These are phyloP conservation scores for Lachancea kluyveri DNA, from an alignment of 805 yeast genomes.

Conservation along the genomic window DNA sequence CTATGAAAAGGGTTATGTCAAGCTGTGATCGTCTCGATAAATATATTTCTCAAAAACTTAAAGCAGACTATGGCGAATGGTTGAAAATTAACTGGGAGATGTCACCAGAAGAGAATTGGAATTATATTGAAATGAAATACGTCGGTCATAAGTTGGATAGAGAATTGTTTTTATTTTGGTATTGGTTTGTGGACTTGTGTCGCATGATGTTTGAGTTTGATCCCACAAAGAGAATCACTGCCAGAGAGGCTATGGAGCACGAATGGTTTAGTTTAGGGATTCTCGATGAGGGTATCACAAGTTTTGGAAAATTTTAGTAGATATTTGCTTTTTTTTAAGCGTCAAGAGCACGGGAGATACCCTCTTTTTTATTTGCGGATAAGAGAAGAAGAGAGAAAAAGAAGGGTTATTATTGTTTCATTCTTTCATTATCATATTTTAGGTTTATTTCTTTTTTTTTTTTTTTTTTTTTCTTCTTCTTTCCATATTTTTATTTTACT, in stretches of 20 bases:
- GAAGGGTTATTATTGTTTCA: neutral
- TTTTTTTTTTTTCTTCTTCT: neutral
- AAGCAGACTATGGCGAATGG: slow-evolving; percentile 23
- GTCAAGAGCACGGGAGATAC: neutral
- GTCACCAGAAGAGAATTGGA: slow-evolving; percentile 28
- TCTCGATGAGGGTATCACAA: slow-evolving; percentile 45
- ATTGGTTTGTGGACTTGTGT: slow-evolving; percentile 65
- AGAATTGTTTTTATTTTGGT: slow-evolving; percentile 78
- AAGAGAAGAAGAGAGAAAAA: too few relatives aligned
- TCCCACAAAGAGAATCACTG: slow-evolving; percentile 66
- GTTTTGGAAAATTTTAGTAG: slow-evolving; percentile 18
- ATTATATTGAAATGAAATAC: slow-evolving; percentile 15
- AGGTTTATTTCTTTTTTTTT: neutral
- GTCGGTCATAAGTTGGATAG: slow-evolving; percentile 31
- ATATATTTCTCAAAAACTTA: slow-evolving; percentile 24
- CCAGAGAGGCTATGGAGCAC: slow-evolving; percentile 69
- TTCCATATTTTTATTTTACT: neutral
- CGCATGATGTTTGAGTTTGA: slow-evolving; percentile 62
- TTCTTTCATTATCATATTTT: neutral
- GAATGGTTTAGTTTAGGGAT: slow-evolving; percentile 73
- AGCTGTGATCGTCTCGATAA: slow-evolving; percentile 27
- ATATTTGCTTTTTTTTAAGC: neutral
- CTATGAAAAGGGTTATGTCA: slow-evolving; percentile 26
- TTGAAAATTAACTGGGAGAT: slow-evolving; percentile 27
- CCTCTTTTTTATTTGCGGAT: too few relatives aligned